Evolutionary conservation across 768 basidiomycete genomes (phyloP), one percentile per base, ranked within the genome.

Genomic region (Boletus reticulatus): DNA sequence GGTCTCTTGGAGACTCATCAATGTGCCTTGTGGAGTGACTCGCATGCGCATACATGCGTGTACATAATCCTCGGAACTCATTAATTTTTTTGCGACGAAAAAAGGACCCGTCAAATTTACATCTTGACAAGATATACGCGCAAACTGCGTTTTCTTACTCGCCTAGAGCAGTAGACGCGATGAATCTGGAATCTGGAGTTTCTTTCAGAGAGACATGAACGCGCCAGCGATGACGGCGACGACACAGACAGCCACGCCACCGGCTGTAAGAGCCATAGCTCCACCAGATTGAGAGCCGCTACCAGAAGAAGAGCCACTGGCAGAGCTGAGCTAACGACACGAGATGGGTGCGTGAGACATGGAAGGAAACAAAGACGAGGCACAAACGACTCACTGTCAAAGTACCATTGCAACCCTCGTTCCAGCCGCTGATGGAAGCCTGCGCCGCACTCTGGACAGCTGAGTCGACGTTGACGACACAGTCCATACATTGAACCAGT

Each of bases 401-500:
- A 39, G 8, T 37, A 11, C 61, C 64, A 32, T n/a, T 13, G 17
- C 67, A 68, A 1, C 41, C 55, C 2, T 38, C 8, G 49, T 68
- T 61, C 61, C 63, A 68, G 29, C 48, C 31, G 7, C 14, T 24
- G 20, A 68, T 12, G 36, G 52, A 31, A 4, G 24, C 5, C 24
- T 66, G 31, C 4, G 68, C 68, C 0, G 14, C 5, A 8, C 29
- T 24, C 24, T 51, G 17, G 31, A 47, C 34, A 6, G 27, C 3
- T 14, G 60, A 43, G 0, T 56, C 54, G 5, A 27, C 20, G 20
- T 7, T 12, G 34, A 50, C 53, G n/a, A 70, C 4, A 46, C 67
- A 69, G 32, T 1, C 43, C 66, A 64, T 55, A 50, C 68, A 69
- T 17, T 55, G 17, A 19, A 58, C 17, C 19, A 69, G 39, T 13